Evolutionary conservation across 768 basidiomycete genomes (phyloP), one percentile per base, ranked within the genome.

Genomic region (Xerocomellus amylosporus): DNA sequence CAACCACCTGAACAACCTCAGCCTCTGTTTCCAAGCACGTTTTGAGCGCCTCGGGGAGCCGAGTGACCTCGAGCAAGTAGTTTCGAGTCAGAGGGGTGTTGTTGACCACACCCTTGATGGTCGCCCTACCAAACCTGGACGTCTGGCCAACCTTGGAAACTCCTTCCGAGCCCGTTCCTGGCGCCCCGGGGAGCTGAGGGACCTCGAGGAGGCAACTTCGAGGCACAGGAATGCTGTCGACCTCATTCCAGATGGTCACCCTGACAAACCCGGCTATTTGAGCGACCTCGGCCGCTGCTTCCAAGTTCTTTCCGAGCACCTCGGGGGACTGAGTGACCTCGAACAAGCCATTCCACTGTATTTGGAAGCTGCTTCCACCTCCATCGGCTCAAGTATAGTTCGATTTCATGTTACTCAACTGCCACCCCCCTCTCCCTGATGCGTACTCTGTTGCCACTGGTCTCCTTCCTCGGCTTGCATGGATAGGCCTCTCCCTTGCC

Each of bases 341-440:
- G 28, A 28, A 8, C 28, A 43, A 14, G 41, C 53, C 2, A 49
- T 49, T 14, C 17, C 5, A 2, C 31, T 45, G 1, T 56, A 41
- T 19, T 52, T 38, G 20, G 19, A 8, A 8, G 54, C 54, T 13
- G 58, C 58, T 38, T 41, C 51, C 13, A 8, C 43, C 8, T 33
- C 42, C 31, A 26, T 20, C 1, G 50, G 54, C 8, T 17, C 54
- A 5, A n/a, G 20, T 8, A 6, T n/a, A n/a, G 15, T 31, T 31
- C 26, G 55, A 30, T 53, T 62, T 9, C 28, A 20, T 42, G n/a
- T n/a, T n/a, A n/a, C n/a, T n/a, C n/a, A n/a, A n/a, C n/a, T n/a
- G n/a, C n/a, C n/a, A n/a, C n/a, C n/a, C n/a, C n/a, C n/a, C 63
- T 20, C 58, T 62, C 38, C 46, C 65, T 5, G 43, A 37, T 37